phyloP scores from a whole-genome alignment of 2,329 filamentous ascomycete genomes.

The Diaporthe eres region DNA sequence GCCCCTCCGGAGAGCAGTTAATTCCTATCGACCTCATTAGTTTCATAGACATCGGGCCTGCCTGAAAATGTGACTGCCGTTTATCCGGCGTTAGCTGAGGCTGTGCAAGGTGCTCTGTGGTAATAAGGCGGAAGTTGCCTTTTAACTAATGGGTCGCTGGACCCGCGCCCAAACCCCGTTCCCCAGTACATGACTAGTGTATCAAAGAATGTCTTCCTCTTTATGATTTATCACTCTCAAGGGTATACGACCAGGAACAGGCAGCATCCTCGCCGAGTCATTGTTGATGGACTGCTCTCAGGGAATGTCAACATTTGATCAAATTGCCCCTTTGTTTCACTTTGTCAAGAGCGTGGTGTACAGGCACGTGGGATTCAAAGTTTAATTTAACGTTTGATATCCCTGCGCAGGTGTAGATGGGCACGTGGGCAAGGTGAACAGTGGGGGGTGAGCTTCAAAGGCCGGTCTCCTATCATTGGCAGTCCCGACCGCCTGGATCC shows the following conservation, averaged over 20 bases:
- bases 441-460: not conserved
- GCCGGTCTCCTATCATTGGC: not conserved
- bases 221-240: not conserved
- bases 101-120: not conserved
- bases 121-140: not conserved
- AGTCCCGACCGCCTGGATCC: not conserved
- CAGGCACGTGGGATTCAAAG: not conserved
- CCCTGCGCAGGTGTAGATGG: not conserved
- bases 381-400: not conserved
- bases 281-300: not conserved
- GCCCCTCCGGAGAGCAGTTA: not conserved
- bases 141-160: not conserved
- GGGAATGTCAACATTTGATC: not conserved
- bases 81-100: not conserved
- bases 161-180: not conserved
- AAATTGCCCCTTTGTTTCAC: not conserved
- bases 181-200: conserved; percentile 8
- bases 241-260: not conserved
- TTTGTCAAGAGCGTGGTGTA: not conserved
- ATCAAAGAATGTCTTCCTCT: not conserved
- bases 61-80: not conserved
- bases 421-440: not conserved
- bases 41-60: not conserved
- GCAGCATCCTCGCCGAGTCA: not conserved
- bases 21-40: not conserved